Evolutionary conservation across 768 basidiomycete species (phyloP), one percentile per base, ranked within the genome.

Genomic region (Astraeus odoratus): DNA sequence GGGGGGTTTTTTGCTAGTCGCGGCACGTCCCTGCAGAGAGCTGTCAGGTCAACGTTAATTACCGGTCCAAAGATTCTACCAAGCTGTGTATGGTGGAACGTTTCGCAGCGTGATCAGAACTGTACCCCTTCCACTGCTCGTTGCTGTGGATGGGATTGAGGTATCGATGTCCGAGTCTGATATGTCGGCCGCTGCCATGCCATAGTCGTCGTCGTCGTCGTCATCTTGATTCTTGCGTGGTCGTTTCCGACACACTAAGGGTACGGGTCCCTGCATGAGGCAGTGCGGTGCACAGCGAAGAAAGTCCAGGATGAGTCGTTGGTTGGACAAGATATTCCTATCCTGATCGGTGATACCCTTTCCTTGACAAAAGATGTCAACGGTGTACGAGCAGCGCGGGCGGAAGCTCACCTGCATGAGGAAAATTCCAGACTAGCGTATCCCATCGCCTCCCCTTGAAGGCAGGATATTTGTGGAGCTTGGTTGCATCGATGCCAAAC

Each of bases 341-440:
- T 94, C 86, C 64, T 94, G 91, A 62, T 97, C 91, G 19, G 86
- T 78, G 49, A 97, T 93, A 2, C 94, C 91, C 59, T 81, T 89
- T 20, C 87, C 86, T 89, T 56, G 33, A 51, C 38, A 30, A 18
- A 25, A 30, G 18, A 19, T 12, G 44, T 43, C 39, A 51, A 38
- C 37, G 22, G 19, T 7, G 19, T 22, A 8, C 40, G 8, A 10
- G 35, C 24, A 9, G 0, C 8, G 15, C 24, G 12, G 39, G 4
- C 36, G n/a, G 45, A 38, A 10, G 57, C 78, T 51, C 56, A 89
- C 94, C 94, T 56, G 86, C 86, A 68, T 98, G 95, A 47, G 95
- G 95, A 60, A 97, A 98, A 61, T 98, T 96, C 83, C 91, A 97
- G 6, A 89, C 79, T 46, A 97, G 76, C 49, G 76, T 78, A 64